phyloP scores from a whole-genome alignment of 495 filamentous ascomycete genomes.

The Jackrogersella minutella region DNA sequence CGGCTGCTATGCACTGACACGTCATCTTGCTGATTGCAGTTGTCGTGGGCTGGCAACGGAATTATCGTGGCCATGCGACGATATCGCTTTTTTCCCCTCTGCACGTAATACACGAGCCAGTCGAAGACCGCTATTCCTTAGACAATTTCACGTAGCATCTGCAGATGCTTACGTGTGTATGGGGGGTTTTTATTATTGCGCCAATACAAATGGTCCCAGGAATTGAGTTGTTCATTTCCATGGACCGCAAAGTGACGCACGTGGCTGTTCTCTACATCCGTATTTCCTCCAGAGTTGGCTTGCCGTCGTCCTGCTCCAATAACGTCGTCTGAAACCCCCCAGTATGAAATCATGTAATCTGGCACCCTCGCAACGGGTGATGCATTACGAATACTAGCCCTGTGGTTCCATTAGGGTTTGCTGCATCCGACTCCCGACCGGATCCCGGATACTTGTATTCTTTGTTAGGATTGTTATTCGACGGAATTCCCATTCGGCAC shows the following conservation, averaged over 20 bases:
- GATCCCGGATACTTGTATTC: constrained; percentile 7
- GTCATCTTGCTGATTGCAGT: constrained; percentile 36
- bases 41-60: constrained; percentile 17
- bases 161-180: constrained; percentile 20
- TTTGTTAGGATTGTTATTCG: constrained; percentile 1
- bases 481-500: neutral
- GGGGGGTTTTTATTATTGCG: constrained; percentile 1
- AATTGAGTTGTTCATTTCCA: constrained; percentile 19
- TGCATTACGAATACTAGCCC: constrained; percentile 1
- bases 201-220: neutral
- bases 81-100: neutral
- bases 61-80: constrained; percentile 16
- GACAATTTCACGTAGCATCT: neutral
- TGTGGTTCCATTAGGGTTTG: constrained; percentile 39
- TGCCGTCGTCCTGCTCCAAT: constrained; percentile 16
- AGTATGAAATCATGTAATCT: constrained; percentile 24
- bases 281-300: constrained; percentile 22
- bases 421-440: constrained; percentile 35
- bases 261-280: constrained; percentile 26
- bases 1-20: constrained; percentile 14
- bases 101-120: constrained; percentile 11
- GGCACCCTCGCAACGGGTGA: neutral
- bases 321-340: constrained; percentile 16
- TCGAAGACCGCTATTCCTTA: constrained; percentile 14
- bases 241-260: constrained; percentile 21